Evolutionary conservation across 176 grass and related monocot species (phyloP).

Genomic region (Carex pumila): DNA sequence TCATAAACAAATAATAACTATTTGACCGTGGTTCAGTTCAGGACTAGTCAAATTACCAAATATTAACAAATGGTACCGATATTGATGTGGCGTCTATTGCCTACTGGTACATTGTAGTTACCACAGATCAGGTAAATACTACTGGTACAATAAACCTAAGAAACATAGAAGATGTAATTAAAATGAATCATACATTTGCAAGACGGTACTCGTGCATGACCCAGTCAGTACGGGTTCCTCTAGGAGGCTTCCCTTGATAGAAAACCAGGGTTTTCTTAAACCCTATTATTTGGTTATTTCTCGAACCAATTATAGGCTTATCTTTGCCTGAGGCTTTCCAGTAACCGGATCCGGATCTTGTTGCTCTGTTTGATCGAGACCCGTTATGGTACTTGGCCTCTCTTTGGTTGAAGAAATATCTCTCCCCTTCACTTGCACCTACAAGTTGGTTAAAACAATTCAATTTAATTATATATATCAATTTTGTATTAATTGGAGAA

Average conservation of each 20-base stretch:
- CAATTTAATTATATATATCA: neutral
- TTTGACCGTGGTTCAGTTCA: neutral
- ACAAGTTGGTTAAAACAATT: neutral
- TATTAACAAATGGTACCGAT: neutral
- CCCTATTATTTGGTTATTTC: slow-evolving; percentile 28
- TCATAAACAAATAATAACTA: neutral
- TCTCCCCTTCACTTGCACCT: slow-evolving; percentile 24
- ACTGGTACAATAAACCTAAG: neutral
- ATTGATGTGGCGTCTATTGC: neutral
- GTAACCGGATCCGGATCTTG: slow-evolving; percentile 20
- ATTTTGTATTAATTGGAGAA: neutral
- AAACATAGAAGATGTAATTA: neutral
- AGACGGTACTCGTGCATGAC: slow-evolving; percentile 38
- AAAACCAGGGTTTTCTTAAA: slow-evolving; percentile 33
- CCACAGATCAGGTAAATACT: too few species aligned
- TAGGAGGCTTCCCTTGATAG: slow-evolving; percentile 22
- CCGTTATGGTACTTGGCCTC: slow-evolving; percentile 18
- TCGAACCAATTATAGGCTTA: slow-evolving; percentile 3
- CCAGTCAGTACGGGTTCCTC: slow-evolving; percentile 17
- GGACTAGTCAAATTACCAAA: neutral
- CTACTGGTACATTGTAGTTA: neutral
- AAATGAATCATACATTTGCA: slow-evolving; percentile 9
- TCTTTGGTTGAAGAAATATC: slow-evolving; percentile 30
- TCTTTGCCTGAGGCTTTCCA: slow-evolving; percentile 36
- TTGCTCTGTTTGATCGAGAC: slow-evolving; percentile 17